phyloP scores from a whole-genome alignment of 345 rosid species.

The Limnanthes douglasii region DNA sequence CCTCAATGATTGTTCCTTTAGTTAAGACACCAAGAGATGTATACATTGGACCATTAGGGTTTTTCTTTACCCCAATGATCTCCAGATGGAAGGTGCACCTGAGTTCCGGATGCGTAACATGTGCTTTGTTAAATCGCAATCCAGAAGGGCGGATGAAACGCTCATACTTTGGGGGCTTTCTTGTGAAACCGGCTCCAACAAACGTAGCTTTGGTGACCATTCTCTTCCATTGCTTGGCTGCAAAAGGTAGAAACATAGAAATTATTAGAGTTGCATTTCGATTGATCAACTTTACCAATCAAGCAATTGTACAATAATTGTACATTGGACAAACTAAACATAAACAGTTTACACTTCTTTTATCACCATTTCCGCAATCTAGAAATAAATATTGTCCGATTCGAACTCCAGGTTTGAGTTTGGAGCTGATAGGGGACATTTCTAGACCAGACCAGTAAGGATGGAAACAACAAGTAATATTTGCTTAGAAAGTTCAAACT shows the following conservation, averaged over 20 bases:
- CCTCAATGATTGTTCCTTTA: constrained; percentile 91
- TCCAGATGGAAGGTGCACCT: constrained; percentile 81
- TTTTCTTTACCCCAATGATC: constrained; percentile 78
- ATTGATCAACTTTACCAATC: no score
- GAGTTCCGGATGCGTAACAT: constrained; percentile 87
- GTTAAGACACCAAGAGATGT: constrained; percentile 87
- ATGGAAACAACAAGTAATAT: no score
- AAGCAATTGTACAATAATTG: no score
- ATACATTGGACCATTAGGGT: constrained; percentile 90
- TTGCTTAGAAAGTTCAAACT: no score
- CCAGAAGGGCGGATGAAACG: constrained; percentile 91
- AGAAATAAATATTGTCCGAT: no score
- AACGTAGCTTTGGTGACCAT: constrained; percentile 92
- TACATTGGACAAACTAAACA: no score
- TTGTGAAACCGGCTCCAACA: constrained; percentile 77
- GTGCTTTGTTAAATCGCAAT: constrained; percentile 76
- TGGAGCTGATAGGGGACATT: no score
- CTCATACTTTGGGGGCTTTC: constrained; percentile 97
- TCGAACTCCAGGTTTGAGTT: no score
- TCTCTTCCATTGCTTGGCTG: constrained; percentile 96
- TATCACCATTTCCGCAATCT: no score
- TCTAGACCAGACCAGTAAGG: no score
- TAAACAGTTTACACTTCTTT: no score
- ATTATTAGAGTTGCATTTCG: no score
- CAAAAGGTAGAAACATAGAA: constrained; percentile 5